Evolutionary conservation across 2,329 filamentous ascomycete species (phyloP).

Genomic region (Hypoxylon sp.): DNA sequence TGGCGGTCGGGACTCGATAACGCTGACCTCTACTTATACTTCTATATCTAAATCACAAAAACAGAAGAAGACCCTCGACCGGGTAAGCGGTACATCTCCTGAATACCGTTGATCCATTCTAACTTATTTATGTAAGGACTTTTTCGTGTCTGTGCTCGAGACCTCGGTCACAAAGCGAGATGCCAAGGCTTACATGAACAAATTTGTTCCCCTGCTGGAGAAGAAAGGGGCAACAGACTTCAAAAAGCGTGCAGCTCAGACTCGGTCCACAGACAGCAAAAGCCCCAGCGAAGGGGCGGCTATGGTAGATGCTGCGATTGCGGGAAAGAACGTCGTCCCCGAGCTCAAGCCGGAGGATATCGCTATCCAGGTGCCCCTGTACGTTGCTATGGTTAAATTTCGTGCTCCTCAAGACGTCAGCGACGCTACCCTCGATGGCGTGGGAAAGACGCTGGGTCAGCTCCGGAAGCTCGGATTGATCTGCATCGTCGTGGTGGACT

Average conservation of each 20-base stretch:
- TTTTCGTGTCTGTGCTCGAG: constrained; percentile 86
- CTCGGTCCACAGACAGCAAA: constrained; percentile 40
- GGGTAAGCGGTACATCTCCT: constrained; percentile 52
- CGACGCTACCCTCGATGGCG: constrained; percentile 75
- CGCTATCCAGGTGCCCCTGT: constrained; percentile 57
- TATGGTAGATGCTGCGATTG: constrained; percentile 10
- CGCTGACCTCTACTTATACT: constrained; percentile 51
- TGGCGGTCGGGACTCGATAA: constrained; percentile 45
- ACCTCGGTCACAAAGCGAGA: constrained; percentile 93
- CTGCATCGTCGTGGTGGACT: constrained; percentile 86
- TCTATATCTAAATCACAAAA: constrained; percentile 60
- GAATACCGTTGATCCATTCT: constrained; percentile 28
- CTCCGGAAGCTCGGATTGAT: constrained; percentile 83
- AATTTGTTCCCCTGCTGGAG: constrained; percentile 68
- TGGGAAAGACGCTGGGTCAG: constrained; percentile 86
- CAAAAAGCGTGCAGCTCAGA: constrained; percentile 48
- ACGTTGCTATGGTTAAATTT: constrained; percentile 89
- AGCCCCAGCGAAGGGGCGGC: constrained; percentile 18
- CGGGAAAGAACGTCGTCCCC: constrained; percentile 10
- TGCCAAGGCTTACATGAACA: constrained; percentile 89
- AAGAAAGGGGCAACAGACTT: constrained; percentile 50
- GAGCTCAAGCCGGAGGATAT: constrained; percentile 54
- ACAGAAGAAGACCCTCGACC: constrained; percentile 60
- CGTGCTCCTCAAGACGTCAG: constrained; percentile 78
- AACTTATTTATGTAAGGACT: constrained; percentile 67